phyloP scores from a whole-genome alignment of 441 rosid species.

The Adansonia grandidieri region DNA sequence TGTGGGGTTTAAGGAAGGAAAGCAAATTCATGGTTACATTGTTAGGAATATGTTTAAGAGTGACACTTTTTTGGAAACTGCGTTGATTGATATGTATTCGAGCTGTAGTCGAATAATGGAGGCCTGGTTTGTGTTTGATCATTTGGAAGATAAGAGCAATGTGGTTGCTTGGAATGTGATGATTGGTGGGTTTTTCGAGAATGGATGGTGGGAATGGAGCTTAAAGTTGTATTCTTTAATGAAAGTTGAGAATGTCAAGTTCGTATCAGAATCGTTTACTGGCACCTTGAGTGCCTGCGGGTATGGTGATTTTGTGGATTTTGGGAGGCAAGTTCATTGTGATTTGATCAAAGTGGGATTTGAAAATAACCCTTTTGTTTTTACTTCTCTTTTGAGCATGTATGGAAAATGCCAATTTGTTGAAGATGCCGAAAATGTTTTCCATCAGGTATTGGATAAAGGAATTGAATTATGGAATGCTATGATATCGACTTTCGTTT shows the following conservation, averaged over 20 bases:
- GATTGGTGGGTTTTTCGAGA: constrained; percentile 62
- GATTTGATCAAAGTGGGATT: constrained; percentile 70
- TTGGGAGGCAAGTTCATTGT: constrained; percentile 65
- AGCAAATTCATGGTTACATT: constrained; percentile 66
- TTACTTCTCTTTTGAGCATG: constrained; percentile 66
- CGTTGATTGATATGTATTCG: constrained; percentile 59
- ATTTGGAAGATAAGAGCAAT: constrained; percentile 53
- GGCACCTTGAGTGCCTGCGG: constrained; percentile 60
- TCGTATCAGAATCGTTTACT: constrained; percentile 57
- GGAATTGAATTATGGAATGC: constrained; percentile 72
- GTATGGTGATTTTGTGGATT: constrained; percentile 39
- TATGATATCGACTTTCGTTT: constrained; percentile 67
- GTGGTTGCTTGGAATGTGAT: constrained; percentile 82
- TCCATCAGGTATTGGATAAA: constrained; percentile 43
- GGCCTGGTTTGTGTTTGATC: constrained; percentile 55
- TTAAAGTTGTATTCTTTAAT: constrained; percentile 59
- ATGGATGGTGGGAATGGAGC: constrained; percentile 58
- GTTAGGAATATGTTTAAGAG: constrained; percentile 42
- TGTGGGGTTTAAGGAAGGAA: constrained; percentile 46
- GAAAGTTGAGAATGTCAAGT: constrained; percentile 50
- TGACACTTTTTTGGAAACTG: constrained; percentile 65
- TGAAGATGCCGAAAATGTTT: constrained; percentile 55
- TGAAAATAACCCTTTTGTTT: constrained; percentile 53
- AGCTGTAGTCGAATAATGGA: constrained; percentile 42
- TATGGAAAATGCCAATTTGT: constrained; percentile 63